Conservation (phyloP, 768 basidiomycete genomes). For the Serendipita indica region DNA sequence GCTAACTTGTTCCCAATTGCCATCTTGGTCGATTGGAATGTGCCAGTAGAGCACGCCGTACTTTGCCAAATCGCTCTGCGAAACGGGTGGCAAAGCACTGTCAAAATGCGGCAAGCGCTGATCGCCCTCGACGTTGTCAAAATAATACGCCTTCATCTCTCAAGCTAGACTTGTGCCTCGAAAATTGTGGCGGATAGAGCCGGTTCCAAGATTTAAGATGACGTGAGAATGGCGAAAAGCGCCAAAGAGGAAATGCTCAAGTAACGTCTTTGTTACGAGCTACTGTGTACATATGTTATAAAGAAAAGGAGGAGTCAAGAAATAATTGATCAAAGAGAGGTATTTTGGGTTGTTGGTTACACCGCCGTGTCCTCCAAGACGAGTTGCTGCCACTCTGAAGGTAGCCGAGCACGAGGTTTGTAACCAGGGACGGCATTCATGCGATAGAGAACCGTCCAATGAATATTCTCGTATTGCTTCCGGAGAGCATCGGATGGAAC, state of each 20-base stretch:
- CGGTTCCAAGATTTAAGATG: too few relatives aligned
- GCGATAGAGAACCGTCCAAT: background rate
- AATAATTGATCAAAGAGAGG: too few relatives aligned
- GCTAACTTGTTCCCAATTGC: conserved; percentile 30
- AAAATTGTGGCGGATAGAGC: too few relatives aligned
- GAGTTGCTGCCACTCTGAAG: background rate
- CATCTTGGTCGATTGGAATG: conserved; percentile 40
- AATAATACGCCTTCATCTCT: conserved; percentile 60
- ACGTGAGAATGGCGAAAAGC: too few relatives aligned
- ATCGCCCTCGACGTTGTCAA: conserved; percentile 60
- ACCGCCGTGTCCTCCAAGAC: too few relatives aligned
- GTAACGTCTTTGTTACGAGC: too few relatives aligned
- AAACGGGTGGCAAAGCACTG: conserved; percentile 32
- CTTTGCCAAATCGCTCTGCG: conserved; percentile 29
- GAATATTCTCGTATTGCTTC: background rate
- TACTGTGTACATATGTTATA: too few relatives aligned
- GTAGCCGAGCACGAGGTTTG: background rate
- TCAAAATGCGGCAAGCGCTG: conserved; percentile 71
- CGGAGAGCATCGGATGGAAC: background rate
- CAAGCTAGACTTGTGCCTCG: too few relatives aligned
- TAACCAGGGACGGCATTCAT: background rate
- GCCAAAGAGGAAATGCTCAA: too few relatives aligned
- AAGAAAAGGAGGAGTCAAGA: too few relatives aligned
- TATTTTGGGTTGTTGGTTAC: too few relatives aligned
- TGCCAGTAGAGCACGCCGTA: conserved; percentile 56